Evolutionary conservation across 1,284 basidiomycete species (phyloP).

Genomic region (Grifola frondosa): DNA sequence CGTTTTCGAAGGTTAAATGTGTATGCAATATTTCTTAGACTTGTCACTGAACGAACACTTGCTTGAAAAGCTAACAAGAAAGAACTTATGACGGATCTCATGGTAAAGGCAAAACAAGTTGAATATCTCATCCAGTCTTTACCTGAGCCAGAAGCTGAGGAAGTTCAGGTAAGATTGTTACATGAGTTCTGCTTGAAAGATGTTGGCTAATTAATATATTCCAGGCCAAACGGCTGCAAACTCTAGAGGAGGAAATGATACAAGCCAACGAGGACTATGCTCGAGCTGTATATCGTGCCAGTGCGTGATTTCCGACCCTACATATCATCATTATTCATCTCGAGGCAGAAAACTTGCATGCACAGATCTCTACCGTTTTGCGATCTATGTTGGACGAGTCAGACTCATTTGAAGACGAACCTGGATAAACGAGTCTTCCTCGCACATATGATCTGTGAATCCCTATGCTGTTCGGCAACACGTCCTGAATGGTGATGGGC

Average conservation of each 20-base stretch:
- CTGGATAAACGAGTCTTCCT: conserved; percentile 15
- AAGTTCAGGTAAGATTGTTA: conserved; percentile 54
- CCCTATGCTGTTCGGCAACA: no score
- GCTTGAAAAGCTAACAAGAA: conserved; percentile 63
- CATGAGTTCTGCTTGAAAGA: background rate
- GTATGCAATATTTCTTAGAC: background rate
- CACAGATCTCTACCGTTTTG: conserved; percentile 60
- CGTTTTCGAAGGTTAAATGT: conserved; percentile 57
- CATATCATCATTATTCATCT: conserved; percentile 1
- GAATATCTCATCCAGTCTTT: conserved; percentile 77
- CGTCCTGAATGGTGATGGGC: no score
- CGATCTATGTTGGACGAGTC: conserved; percentile 55
- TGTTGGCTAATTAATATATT: background rate
- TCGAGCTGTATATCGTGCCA: conserved; percentile 67
- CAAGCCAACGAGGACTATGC: conserved; percentile 72
- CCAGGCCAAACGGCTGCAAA: conserved; percentile 65
- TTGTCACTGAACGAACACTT: conserved; percentile 8
- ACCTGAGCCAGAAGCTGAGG: conserved; percentile 72
- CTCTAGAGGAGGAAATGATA: conserved; percentile 66
- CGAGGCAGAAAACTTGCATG: conserved; percentile 55
- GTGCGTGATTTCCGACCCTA: conserved; percentile 43
- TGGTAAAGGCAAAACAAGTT: conserved; percentile 82
- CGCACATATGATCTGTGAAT: no score
- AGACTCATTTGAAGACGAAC: conserved; percentile 19
- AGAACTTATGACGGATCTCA: conserved; percentile 76